Evolutionary conservation across 192 early-diverging fungal genomes (phyloP).

Genomic region (Backusella tarrabulga): DNA sequence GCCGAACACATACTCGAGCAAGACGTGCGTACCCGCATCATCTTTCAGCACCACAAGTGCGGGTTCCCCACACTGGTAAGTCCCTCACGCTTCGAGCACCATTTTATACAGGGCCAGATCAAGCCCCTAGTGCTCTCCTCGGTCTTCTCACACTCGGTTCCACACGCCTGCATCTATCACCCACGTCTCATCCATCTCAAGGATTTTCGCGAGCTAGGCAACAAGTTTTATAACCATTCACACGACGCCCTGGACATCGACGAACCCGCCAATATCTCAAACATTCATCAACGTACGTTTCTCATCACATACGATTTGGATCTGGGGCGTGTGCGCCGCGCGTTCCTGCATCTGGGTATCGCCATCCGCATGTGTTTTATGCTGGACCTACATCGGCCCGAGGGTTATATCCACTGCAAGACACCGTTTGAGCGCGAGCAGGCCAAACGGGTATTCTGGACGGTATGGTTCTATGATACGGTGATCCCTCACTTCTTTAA

Average conservation of each 20-base stretch:
- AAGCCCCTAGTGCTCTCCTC: not conserved
- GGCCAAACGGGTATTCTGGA: conserved; percentile 29
- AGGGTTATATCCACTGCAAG: conserved; percentile 21
- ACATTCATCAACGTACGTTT: conserved; percentile 22
- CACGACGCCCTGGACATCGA: not conserved
- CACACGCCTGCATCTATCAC: conserved; percentile 14
- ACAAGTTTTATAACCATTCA: conserved; percentile 12
- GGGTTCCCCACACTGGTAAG: conserved; percentile 16
- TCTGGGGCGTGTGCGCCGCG: conserved; percentile 15
- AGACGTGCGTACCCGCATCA: not conserved
- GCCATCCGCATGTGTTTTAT: conserved; percentile 30
- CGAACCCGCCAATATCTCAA: conserved; percentile 14
- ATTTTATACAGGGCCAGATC: not conserved
- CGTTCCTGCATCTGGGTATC: conserved; percentile 22
- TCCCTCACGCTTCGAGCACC: not conserved
- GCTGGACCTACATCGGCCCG: conserved; percentile 21
- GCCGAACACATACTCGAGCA: not conserved
- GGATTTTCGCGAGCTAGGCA: not conserved
- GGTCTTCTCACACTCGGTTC: conserved; percentile 5
- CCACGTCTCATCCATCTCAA: not conserved
- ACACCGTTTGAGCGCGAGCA: conserved; percentile 20
- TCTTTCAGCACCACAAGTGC: conserved; percentile 14
- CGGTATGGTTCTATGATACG: conserved; percentile 28
- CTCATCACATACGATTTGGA: conserved; percentile 28
- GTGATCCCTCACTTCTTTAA: conserved; percentile 27